These are phyloP conservation scores for Pulveroboletus sp. DNA, from an alignment of 768 basidiomycete species.

Conservation along the genomic window DNA sequence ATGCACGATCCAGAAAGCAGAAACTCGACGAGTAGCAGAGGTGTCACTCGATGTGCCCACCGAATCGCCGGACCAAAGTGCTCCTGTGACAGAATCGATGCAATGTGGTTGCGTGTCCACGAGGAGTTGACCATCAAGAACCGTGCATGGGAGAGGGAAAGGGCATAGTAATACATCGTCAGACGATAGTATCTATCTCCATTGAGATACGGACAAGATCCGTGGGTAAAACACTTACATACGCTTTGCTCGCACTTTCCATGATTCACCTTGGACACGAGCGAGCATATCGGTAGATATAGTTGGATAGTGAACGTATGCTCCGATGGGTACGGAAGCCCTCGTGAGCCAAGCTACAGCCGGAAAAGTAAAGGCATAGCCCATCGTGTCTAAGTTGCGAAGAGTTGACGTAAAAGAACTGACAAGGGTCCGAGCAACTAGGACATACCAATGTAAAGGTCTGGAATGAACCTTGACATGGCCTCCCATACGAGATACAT, in stretches of 20 bases:
- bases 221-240: slow-evolving; percentile 15
- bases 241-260: slow-evolving; percentile 25
- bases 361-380: slow-evolving; percentile 92
- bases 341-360: slow-evolving; percentile 56
- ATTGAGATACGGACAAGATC: background rate
- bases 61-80: slow-evolving; percentile 48
- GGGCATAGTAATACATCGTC: slow-evolving; percentile 81
- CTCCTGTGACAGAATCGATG: slow-evolving; percentile 60
- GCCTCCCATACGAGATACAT: slow-evolving; percentile 84
- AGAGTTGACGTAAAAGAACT: slow-evolving; percentile 6
- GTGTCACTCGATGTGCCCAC: slow-evolving; percentile 39
- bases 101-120: slow-evolving; percentile 88
- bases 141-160: slow-evolving; percentile 66
- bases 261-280: slow-evolving; percentile 50
- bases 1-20: slow-evolving; percentile 8
- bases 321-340: slow-evolving; percentile 69
- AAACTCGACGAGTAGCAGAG: slow-evolving; percentile 39
- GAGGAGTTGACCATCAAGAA: slow-evolving; percentile 94
- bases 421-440: background rate
- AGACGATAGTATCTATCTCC: slow-evolving; percentile 77
- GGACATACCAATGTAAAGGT: slow-evolving; percentile 81
- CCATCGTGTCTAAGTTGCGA: slow-evolving; percentile 81
- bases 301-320: slow-evolving; percentile 96
- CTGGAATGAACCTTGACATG: slow-evolving; percentile 73
- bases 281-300: slow-evolving; percentile 93